Evolutionary conservation across 345 rosid species (phyloP).

Genomic region (Sonneratia caseolaris): DNA sequence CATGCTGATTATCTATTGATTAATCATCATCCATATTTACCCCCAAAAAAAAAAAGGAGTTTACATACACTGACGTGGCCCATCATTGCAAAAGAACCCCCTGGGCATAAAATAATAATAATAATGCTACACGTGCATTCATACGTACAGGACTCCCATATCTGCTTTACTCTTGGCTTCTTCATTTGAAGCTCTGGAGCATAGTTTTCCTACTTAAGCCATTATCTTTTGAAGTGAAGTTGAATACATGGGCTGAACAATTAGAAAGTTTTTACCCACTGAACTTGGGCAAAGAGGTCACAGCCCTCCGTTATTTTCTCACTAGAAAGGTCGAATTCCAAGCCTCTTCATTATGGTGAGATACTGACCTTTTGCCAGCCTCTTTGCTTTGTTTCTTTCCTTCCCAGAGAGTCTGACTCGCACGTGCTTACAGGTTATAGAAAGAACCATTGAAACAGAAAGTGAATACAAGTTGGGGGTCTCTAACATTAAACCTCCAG

Average conservation of each 20-base stretch:
- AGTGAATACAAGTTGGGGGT: not conserved
- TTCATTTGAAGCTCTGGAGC: no score
- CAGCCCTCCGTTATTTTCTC: not conserved
- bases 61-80: not conserved
- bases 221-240: no score
- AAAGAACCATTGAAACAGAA: not conserved
- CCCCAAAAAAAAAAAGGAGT: not conserved
- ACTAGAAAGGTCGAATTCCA: not conserved
- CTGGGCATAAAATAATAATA: not conserved
- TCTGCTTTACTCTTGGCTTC: not conserved
- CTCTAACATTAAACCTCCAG: not conserved
- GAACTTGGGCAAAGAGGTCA: not conserved
- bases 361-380: constrained; percentile 2
- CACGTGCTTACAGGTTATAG: no score
- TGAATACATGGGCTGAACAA: not conserved
- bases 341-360: not conserved
- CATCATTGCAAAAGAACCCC: constrained; percentile 3
- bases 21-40: not conserved
- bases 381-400: not conserved
- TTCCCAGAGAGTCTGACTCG: not conserved
- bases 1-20: constrained; percentile 6
- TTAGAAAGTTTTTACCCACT: not conserved
- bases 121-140: no score
- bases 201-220: no score
- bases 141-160: no score